Percentiles rank a stretch among this genome's conserved stretches.
phyloP scores from a whole-genome alignment of 805 yeast genomes.

The Saturnispora besseyi region DNA sequence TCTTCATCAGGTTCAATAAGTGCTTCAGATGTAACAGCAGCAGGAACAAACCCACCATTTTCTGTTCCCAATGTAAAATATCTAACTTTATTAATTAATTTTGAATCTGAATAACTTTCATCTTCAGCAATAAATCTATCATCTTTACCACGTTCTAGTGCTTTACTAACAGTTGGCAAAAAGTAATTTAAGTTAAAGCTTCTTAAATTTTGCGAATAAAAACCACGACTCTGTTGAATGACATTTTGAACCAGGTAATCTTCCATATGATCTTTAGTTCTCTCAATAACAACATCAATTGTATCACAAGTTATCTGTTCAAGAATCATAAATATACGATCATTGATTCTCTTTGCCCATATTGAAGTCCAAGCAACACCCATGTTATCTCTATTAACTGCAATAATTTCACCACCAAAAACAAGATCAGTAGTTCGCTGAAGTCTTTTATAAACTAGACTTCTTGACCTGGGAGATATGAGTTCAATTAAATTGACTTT shows the following conservation, averaged over 20 bases:
- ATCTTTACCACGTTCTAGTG: slow-evolving; percentile 9
- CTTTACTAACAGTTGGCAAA: slow-evolving; percentile 19
- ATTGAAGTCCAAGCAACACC: slow-evolving; percentile 75
- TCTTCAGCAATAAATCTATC: neutral
- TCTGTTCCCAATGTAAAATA: slow-evolving; percentile 48
- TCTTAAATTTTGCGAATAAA: slow-evolving; percentile 15
- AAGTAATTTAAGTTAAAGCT: slow-evolving; percentile 11
- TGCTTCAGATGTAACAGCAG: slow-evolving; percentile 62
- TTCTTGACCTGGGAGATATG: slow-evolving; percentile 67
- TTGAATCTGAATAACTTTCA: slow-evolving; percentile 25
- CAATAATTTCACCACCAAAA: slow-evolving; percentile 79
- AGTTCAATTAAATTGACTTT: slow-evolving; percentile 64
- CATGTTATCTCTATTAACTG: slow-evolving; percentile 60
- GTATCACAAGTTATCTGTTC: slow-evolving; percentile 75
- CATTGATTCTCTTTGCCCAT: slow-evolving; percentile 78
- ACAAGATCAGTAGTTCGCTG: slow-evolving; percentile 38
- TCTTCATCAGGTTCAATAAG: slow-evolving; percentile 36
- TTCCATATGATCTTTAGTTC: slow-evolving; percentile 20
- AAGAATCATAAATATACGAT: slow-evolving; percentile 69
- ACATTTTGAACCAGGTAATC: slow-evolving; percentile 10
- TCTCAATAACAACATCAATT: slow-evolving; percentile 45
- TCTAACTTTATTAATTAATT: slow-evolving; percentile 45
- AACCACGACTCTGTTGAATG: slow-evolving; percentile 13
- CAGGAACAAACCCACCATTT: slow-evolving; percentile 45
- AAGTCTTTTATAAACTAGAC: slow-evolving; percentile 54